These are phyloP conservation scores for Pogostemon cablin DNA, from an alignment of 257 asterid species.

Conservation along the genomic window DNA sequence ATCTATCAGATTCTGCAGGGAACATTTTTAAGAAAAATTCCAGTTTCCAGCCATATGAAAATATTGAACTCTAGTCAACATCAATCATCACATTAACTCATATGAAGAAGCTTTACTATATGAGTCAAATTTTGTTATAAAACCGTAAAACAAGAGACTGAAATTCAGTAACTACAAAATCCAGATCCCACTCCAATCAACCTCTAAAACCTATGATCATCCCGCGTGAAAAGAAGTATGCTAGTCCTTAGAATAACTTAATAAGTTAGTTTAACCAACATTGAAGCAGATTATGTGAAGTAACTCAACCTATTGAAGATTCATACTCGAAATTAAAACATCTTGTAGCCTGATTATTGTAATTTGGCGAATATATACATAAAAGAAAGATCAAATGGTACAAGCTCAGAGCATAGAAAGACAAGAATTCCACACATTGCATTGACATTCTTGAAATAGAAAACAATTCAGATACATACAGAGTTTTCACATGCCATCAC, in stretches of 20 bases:
- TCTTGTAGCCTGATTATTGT: neutral
- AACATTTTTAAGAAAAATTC: neutral
- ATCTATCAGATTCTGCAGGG: constrained; percentile 85
- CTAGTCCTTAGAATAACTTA: neutral
- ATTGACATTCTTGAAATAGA: constrained; percentile 5
- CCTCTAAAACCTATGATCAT: constrained; percentile 10
- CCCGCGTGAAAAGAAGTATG: neutral
- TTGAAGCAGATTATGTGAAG: neutral
- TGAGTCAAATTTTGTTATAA: constrained; percentile 4
- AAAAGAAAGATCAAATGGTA: neutral
- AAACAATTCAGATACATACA: constrained; percentile 19
- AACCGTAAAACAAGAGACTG: constrained; percentile 12
- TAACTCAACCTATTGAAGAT: constrained; percentile 1
- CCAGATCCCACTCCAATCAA: constrained; percentile 20
- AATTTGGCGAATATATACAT: neutral
- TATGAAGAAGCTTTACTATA: constrained; percentile 5
- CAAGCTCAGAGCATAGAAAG: neutral
- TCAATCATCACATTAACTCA: neutral
- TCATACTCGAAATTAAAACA: neutral
- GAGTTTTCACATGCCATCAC: constrained; percentile 36
- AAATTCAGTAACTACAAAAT: constrained; percentile 14
- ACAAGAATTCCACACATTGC: neutral
- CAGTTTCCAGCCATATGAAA: constrained; percentile 3
- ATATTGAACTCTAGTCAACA: constrained; percentile 8
- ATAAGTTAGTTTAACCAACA: neutral